These are phyloP conservation scores for Geopyxis carbonaria DNA, from an alignment of 495 filamentous ascomycete genomes.

Conservation along the genomic window DNA sequence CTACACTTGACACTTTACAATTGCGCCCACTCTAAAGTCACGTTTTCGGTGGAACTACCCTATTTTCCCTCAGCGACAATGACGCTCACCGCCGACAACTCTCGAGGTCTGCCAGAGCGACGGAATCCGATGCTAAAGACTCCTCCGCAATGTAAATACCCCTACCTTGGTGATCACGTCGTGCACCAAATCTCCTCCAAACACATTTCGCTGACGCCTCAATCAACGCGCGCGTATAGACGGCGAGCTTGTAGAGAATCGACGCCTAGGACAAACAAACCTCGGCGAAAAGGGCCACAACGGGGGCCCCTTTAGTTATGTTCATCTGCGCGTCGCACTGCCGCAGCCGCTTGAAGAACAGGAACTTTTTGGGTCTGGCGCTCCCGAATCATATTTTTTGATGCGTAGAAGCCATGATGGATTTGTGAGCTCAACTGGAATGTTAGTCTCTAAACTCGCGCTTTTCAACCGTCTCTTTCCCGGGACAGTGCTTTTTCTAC, in stretches of 20 bases:
- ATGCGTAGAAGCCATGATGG: constrained; percentile 96
- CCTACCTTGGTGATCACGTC: too few species aligned
- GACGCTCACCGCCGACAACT: constrained; percentile 6
- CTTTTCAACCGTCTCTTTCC: too few species aligned
- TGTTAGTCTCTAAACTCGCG: constrained; percentile 31
- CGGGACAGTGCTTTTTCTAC: too few species aligned
- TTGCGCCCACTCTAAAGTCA: not conserved
- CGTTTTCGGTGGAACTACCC: too few species aligned
- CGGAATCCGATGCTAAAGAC: constrained; percentile 59
- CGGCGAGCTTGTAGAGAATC: constrained; percentile 62
- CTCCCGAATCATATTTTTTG: constrained; percentile 81
- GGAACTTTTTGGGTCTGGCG: constrained; percentile 69
- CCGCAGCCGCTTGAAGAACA: constrained; percentile 72
- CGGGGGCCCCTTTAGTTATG: constrained; percentile 79
- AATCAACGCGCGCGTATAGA: constrained; percentile 36
- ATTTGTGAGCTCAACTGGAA: constrained; percentile 86
- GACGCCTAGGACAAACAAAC: constrained; percentile 81
- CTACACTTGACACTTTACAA: not conserved
- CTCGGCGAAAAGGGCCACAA: constrained; percentile 60
- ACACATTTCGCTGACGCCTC: too few species aligned
- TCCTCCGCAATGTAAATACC: constrained; percentile 42
- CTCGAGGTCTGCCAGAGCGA: constrained; percentile 21
- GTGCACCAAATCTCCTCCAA: too few species aligned
- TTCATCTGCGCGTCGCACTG: constrained; percentile 77
- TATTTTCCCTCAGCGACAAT: too few species aligned